Evolutionary conservation across 1,284 basidiomycete species (phyloP), one percentile per base, ranked within the genome.

Genomic region (Pyrrhoderma noxium): DNA sequence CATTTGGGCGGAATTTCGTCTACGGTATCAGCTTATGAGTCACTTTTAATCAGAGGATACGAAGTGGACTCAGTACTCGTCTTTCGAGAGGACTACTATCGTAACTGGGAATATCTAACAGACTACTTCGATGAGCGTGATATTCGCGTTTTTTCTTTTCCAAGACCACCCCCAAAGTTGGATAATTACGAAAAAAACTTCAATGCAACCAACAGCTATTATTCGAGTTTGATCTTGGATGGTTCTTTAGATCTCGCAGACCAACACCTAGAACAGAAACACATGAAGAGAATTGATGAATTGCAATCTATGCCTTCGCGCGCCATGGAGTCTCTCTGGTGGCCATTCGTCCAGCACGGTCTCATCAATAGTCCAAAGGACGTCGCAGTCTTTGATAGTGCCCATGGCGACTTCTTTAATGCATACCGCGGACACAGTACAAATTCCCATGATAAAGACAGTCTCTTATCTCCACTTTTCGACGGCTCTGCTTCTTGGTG

Each of bases 401-500:
- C 95, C 0, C 75, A 81, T 58, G 81, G 79, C 1, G 94, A 98
- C 69, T 87, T 86, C 64, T 93, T 95, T 69, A 85, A 80, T 55
- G 74, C 86, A 35, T 83, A 81, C 55, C 70, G 75, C 59, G 56
- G 54, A 16, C 38, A 60, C 58, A 31, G 27, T 5, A 31, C 7
- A 31, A 11, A 31, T 5, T 5, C 34, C 54, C 51, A 45, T 59
- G 21, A 31, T 1, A 18, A 55, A 4, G 57, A 53, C 8, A 54
- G 41, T 35, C 63, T 88, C 23, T 70, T 95, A 4, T 70, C 75
- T 39, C 82, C 88, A 1, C 80, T 89, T 57, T 81, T 93, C 55
- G 95, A 97, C 62, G 87, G 90, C 7, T 95, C 93, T 0, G 93
- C 95, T 0, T 95, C 92, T 13, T 98, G 95, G 95, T 99, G 95